Evolutionary conservation across 1,284 basidiomycete genomes (phyloP).

Genomic region (Takashimella tepidaria): DNA sequence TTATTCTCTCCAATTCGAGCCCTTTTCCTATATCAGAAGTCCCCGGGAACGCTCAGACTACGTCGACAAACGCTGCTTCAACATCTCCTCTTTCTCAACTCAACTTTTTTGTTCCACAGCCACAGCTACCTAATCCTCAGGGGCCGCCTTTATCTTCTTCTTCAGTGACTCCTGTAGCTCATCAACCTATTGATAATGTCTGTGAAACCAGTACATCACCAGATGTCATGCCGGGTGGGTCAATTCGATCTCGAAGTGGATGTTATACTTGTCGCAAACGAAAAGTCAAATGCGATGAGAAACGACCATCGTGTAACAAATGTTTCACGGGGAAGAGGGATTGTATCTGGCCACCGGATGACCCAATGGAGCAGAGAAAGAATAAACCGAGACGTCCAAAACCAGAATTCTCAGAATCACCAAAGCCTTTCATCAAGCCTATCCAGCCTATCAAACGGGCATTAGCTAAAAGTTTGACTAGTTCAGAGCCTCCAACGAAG

Average conservation of each 20-base stretch:
- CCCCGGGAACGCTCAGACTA: no score
- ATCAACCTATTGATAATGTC: not conserved
- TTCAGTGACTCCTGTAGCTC: not conserved
- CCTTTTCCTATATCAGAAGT: no score
- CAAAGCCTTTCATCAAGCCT: constrained; percentile 14
- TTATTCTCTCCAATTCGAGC: no score
- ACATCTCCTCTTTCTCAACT: not conserved
- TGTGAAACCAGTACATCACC: not conserved
- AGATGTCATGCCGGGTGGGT: not conserved
- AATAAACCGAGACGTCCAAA: constrained; percentile 21
- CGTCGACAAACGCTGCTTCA: not conserved
- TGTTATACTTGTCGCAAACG: constrained; percentile 38
- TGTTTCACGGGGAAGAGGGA: constrained; percentile 5
- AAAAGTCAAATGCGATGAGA: constrained; percentile 43
- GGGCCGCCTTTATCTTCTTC: not conserved
- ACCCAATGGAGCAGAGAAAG: constrained; percentile 27
- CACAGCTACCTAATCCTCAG: not conserved
- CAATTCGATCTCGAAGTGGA: constrained; percentile 23
- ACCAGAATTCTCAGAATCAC: constrained; percentile 11
- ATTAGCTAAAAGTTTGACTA: not conserved
- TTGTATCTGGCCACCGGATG: constrained; percentile 33
- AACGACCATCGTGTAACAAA: constrained; percentile 31
- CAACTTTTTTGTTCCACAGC: not conserved
- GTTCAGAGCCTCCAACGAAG: constrained; percentile 2
- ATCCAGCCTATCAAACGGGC: constrained; percentile 4